These are phyloP conservation scores for Suhomyces xylopsoci DNA, from an alignment of 805 yeast species.

Conservation along the genomic window DNA sequence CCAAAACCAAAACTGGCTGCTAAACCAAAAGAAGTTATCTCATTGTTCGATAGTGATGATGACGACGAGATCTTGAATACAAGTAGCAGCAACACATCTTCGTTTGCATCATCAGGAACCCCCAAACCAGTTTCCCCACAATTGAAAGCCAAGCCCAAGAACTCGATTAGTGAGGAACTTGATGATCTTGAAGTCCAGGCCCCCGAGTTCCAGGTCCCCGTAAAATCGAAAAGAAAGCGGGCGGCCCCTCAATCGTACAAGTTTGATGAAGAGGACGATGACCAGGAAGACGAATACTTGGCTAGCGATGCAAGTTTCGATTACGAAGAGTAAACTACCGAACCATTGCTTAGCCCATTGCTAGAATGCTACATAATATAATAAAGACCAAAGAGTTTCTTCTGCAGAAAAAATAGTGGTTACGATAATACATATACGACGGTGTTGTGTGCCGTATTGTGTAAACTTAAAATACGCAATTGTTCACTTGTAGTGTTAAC, in stretches of 20 bases:
- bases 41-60: slow-evolving; percentile 31
- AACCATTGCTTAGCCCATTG: slow-evolving; percentile 9
- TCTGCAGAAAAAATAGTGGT: not conserved
- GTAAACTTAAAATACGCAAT: not conserved
- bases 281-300: slow-evolving; percentile 12
- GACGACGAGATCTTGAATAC: slow-evolving; percentile 31
- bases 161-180: slow-evolving; percentile 12
- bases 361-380: not conserved
- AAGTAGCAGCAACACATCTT: not conserved
- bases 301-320: slow-evolving; percentile 6
- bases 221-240: slow-evolving; percentile 2
- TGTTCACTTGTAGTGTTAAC: not conserved
- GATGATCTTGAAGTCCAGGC: slow-evolving; percentile 18
- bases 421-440: not conserved
- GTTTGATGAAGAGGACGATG: slow-evolving; percentile 7
- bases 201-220: slow-evolving; percentile 2
- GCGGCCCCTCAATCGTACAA: slow-evolving; percentile 8
- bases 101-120: slow-evolving; percentile 6
- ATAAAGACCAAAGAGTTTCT: not conserved
- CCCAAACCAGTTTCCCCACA: not conserved
- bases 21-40: slow-evolving; percentile 8
- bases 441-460: not conserved
- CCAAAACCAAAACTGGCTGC: slow-evolving; percentile 3
- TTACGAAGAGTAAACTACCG: slow-evolving; percentile 11
- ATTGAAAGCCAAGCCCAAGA: not conserved